Conservation (phyloP, 352 stramenopile genomes). For the Pythium pyrilobum region DNA sequence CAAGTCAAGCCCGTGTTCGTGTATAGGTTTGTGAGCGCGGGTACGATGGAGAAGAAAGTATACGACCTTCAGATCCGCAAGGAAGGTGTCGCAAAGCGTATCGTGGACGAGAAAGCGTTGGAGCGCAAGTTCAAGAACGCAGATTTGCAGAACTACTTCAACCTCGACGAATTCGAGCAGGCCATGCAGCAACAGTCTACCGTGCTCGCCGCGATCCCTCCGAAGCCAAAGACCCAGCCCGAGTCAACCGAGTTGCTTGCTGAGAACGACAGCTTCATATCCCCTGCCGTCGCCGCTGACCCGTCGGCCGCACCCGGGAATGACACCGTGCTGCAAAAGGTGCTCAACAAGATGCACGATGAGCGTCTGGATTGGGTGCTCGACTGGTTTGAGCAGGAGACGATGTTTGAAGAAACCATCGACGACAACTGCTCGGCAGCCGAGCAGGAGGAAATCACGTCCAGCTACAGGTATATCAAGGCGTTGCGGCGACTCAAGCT, state of each 20-base stretch:
- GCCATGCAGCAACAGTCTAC: conserved; percentile 43
- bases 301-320: conserved; percentile 23
- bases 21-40: conserved; percentile 89
- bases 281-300: conserved; percentile 9
- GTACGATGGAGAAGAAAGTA: conserved; percentile 93
- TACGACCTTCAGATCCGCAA: conserved; percentile 90
- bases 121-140: conserved; percentile 79
- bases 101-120: conserved; percentile 84
- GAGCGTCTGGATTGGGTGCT: conserved; percentile 44
- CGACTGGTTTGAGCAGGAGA: conserved; percentile 87
- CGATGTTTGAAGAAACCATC: conserved; percentile 87
- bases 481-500: conserved; percentile 45
- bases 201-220: too few relatives aligned
- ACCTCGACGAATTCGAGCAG: conserved; percentile 73
- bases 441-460: conserved; percentile 73
- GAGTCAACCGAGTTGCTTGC: too few relatives aligned
- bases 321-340: conserved; percentile 44
- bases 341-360: conserved; percentile 30
- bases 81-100: conserved; percentile 83
- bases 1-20: conserved; percentile 91
- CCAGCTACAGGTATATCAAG: conserved; percentile 67
- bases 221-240: too few relatives aligned
- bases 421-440: conserved; percentile 65
- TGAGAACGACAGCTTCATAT: background rate
- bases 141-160: conserved; percentile 84